Percentiles rank a stretch among this genome's conserved stretches.
Evolutionary conservation across 257 asterid species (phyloP).

Genomic region (Gentiana dahurica): DNA sequence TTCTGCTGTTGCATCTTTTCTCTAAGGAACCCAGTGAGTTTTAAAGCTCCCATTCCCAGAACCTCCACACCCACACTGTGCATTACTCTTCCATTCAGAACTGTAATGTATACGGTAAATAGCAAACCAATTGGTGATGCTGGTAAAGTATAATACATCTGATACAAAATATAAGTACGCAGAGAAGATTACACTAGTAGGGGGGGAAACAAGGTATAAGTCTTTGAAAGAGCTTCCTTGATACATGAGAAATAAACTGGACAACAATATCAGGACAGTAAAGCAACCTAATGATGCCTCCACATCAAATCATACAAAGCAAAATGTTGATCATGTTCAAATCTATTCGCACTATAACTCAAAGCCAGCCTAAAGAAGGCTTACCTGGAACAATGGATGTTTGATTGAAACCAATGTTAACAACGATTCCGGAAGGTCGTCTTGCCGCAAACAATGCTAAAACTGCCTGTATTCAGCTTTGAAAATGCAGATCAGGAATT

Average conservation of each 20-base stretch:
- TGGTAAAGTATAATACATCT: constrained; percentile 1
- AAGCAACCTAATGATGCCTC: too few relatives aligned
- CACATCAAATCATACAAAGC: too few relatives aligned
- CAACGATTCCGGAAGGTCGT: constrained; percentile 82
- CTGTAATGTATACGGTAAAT: constrained; percentile 25
- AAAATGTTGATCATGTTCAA: neutral
- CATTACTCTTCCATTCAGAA: constrained; percentile 81
- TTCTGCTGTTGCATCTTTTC: constrained; percentile 81
- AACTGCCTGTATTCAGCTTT: constrained; percentile 49
- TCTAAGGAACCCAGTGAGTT: constrained; percentile 83
- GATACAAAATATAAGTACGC: neutral
- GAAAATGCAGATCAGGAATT: neutral
- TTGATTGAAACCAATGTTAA: constrained; percentile 89
- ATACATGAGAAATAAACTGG: neutral
- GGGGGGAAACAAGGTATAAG: neutral
- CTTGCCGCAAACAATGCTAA: constrained; percentile 89
- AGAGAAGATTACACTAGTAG: neutral
- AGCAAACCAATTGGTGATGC: neutral
- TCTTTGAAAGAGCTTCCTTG: neutral
- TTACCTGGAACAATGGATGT: constrained; percentile 92
- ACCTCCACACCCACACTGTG: constrained; percentile 79
- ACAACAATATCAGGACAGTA: too few relatives aligned
- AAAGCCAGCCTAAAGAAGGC: constrained; percentile 7
- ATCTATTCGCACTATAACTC: neutral
- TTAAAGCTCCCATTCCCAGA: constrained; percentile 83